phyloP scores from a whole-genome alignment of 2,329 filamentous ascomycete genomes.

The Paecilomyces formosus region DNA sequence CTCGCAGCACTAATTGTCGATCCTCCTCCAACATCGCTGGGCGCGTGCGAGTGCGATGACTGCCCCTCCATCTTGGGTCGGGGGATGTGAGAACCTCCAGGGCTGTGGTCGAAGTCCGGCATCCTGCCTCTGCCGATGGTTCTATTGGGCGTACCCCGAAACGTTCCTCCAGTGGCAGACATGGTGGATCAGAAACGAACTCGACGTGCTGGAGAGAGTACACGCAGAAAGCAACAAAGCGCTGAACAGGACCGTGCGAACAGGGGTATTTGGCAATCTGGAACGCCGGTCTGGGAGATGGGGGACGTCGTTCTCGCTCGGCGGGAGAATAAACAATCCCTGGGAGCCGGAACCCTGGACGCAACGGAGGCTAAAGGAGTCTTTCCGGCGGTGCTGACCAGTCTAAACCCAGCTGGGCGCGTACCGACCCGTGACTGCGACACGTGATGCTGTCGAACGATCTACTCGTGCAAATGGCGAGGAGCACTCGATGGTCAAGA shows the following conservation, averaged over 20 bases:
- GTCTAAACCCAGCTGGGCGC: not conserved
- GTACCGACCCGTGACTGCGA: not conserved
- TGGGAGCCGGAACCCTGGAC: slow-evolving; percentile 5
- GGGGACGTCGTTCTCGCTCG: not conserved
- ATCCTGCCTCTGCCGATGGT: slow-evolving; percentile 48
- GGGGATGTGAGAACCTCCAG: slow-evolving; percentile 49
- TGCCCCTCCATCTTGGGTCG: slow-evolving; percentile 51
- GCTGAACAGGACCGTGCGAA: not conserved
- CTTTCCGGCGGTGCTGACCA: not conserved
- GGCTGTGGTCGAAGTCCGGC: slow-evolving; percentile 46
- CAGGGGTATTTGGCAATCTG: not conserved
- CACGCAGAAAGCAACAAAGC: not conserved
- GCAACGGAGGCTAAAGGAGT: slow-evolving; percentile 3
- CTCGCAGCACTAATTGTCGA: slow-evolving; percentile 78
- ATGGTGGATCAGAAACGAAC: slow-evolving; percentile 33
- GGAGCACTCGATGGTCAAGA: not conserved
- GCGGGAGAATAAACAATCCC: slow-evolving; percentile 8
- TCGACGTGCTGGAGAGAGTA: slow-evolving; percentile 5
- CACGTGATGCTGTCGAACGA: not conserved
- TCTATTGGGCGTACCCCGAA: slow-evolving; percentile 49
- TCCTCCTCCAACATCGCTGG: slow-evolving; percentile 46
- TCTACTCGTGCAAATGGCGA: not conserved
- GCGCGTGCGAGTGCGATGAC: slow-evolving; percentile 27
- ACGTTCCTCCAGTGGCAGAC: slow-evolving; percentile 52
- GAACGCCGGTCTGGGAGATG: slow-evolving; percentile 1